phyloP scores from a whole-genome alignment of 1,139 yeast species.

The Geotrichum fermentans region DNA sequence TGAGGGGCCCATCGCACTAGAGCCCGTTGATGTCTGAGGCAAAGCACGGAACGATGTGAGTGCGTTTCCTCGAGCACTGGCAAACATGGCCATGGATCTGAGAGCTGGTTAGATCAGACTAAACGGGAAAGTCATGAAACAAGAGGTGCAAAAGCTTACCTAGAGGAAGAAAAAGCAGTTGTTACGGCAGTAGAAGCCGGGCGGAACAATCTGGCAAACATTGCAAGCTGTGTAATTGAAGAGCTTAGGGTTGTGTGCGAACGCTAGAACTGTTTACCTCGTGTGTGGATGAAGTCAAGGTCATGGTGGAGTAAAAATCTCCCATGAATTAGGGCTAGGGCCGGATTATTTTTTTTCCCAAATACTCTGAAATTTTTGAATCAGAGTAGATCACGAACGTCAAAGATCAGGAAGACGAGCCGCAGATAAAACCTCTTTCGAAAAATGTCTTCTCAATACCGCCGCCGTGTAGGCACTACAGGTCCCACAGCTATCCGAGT shows the following conservation, averaged over 20 bases:
- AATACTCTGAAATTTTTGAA: not conserved
- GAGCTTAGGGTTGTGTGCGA: too few species aligned
- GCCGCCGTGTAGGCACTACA: not conserved
- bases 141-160: constrained; percentile 1
- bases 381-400: not conserved
- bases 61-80: constrained; percentile 20
- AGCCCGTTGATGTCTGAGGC: not conserved
- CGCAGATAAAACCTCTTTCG: too few species aligned
- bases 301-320: not conserved
- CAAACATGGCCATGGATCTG: constrained; percentile 24
- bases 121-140: too few species aligned
- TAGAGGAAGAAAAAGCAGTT: not conserved
- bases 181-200: constrained; percentile 2
- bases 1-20: constrained; percentile 7
- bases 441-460: not conserved
- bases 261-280: not conserved
- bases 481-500: constrained; percentile 31
- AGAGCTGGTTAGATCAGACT: not conserved
- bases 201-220: constrained; percentile 6
- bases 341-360: not conserved
- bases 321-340: not conserved
- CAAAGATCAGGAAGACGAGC: not conserved
- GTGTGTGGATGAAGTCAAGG: not conserved
- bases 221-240: not conserved
- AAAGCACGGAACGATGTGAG: constrained; percentile 22